phyloP scores from a whole-genome alignment of 331 rosid species.

The Malus hybrid region DNA sequence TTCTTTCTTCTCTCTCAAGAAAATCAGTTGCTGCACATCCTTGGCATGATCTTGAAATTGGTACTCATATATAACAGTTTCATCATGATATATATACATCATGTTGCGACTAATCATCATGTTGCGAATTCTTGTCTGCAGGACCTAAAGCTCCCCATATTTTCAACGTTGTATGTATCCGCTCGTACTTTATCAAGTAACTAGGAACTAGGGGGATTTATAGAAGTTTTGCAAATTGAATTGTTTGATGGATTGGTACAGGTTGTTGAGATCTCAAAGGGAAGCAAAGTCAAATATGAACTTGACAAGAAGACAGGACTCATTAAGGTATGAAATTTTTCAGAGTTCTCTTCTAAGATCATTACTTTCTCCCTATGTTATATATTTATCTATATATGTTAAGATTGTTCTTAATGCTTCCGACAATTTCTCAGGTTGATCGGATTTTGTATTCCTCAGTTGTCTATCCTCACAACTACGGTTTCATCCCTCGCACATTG shows the following conservation, averaged over 20 bases:
- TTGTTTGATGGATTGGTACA: slow-evolving; percentile 24
- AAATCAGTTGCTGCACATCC: slow-evolving; percentile 99
- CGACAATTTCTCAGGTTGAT: slow-evolving; percentile 64
- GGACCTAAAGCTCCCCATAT: slow-evolving; percentile 79
- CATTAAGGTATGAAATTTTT: slow-evolving; percentile 52
- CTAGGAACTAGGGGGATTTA: background rate
- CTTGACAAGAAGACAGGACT: slow-evolving; percentile 97
- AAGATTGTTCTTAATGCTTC: slow-evolving; percentile 18
- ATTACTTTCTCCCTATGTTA: background rate
- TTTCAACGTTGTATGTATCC: slow-evolving; percentile 66
- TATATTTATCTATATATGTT: background rate
- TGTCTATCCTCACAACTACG: slow-evolving; percentile 96
- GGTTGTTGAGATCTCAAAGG: slow-evolving; percentile 94
- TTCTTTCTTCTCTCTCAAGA: slow-evolving; percentile 85
- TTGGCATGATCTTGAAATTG: slow-evolving; percentile 99
- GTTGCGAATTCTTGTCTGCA: slow-evolving; percentile 32
- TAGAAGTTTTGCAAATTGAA: slow-evolving; percentile 7
- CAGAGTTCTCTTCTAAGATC: background rate
- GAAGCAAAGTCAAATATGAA: slow-evolving; percentile 97
- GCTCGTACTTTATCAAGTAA: background rate
- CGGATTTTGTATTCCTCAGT: slow-evolving; percentile 86
- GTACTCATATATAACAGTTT: slow-evolving; percentile 30
- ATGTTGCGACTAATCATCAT: background rate
- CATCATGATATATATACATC: background rate
- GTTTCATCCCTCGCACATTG: slow-evolving; percentile 89